Conservation (phyloP, 2,329 filamentous ascomycete species). For the Laburnicola sp. region DNA sequence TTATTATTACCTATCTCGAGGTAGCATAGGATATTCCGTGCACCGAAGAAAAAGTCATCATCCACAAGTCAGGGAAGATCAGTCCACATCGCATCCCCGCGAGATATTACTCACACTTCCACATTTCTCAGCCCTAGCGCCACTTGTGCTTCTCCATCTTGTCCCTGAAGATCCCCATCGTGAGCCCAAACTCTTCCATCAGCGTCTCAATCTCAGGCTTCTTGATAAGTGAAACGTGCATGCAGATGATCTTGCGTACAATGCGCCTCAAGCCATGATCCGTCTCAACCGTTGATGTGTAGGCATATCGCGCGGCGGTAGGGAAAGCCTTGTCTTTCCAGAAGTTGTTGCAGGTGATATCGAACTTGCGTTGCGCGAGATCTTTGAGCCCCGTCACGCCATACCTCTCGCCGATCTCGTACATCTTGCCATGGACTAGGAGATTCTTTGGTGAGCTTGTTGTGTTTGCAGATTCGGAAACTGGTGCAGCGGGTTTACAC, state of each 20-base stretch:
- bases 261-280: slow-evolving; percentile 38
- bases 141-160: neutral
- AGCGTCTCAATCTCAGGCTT: slow-evolving; percentile 13
- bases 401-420: slow-evolving; percentile 15
- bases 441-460: neutral
- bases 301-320: slow-evolving; percentile 27
- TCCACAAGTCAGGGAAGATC: too few relatives aligned
- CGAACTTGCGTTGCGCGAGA: slow-evolving; percentile 5
- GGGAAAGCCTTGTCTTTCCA: slow-evolving; percentile 30
- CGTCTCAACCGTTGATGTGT: slow-evolving; percentile 26
- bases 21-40: too few relatives aligned
- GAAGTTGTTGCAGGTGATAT: slow-evolving; percentile 1
- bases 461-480: neutral
- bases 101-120: neutral
- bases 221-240: slow-evolving; percentile 18
- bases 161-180: neutral
- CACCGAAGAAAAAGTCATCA: too few relatives aligned
- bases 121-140: neutral
- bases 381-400: slow-evolving; percentile 5
- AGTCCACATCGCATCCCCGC: too few relatives aligned
- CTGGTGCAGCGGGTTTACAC: too few relatives aligned
- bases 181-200: slow-evolving; percentile 11
- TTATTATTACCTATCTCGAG: too few relatives aligned
- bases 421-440: slow-evolving; percentile 10
- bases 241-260: slow-evolving; percentile 27